phyloP scores from a whole-genome alignment of 176 grass and related monocot species.

The Aegilops longissima region DNA sequence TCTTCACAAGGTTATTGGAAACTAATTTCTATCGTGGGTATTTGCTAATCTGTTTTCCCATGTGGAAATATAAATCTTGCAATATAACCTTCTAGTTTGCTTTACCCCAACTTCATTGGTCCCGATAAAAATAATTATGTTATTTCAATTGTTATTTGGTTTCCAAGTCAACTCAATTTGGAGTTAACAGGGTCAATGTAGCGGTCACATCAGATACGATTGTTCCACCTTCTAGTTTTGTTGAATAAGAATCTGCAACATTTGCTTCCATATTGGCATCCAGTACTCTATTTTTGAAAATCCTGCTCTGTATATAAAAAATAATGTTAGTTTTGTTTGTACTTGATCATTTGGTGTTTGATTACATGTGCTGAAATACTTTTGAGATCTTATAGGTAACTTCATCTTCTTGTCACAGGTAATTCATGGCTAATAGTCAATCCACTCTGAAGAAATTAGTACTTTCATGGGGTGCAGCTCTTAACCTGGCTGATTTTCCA shows the following conservation, averaged over 20 bases:
- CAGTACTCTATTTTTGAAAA: background rate
- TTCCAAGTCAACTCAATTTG: background rate
- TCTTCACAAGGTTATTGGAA: background rate
- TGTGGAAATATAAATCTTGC: background rate
- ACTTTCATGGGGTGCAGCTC: background rate
- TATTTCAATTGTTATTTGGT: too few relatives aligned
- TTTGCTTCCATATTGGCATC: background rate
- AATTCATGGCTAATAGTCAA: constrained; percentile 8
- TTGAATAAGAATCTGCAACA: background rate
- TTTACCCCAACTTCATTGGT: background rate
- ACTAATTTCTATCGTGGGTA: background rate
- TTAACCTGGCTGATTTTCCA: background rate
- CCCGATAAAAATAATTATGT: background rate
- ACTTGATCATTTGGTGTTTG: background rate
- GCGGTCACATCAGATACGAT: background rate
- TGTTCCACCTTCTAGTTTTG: background rate
- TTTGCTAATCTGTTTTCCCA: background rate
- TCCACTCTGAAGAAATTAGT: background rate
- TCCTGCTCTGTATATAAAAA: background rate
- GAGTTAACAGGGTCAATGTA: background rate
- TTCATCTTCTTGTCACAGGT: background rate
- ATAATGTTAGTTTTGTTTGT: background rate
- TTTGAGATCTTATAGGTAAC: background rate
- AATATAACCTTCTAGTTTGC: too few relatives aligned
- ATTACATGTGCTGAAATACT: background rate